Evolutionary conservation across 106 monocot species (phyloP).

Genomic region (Amphibolis antarctica): DNA sequence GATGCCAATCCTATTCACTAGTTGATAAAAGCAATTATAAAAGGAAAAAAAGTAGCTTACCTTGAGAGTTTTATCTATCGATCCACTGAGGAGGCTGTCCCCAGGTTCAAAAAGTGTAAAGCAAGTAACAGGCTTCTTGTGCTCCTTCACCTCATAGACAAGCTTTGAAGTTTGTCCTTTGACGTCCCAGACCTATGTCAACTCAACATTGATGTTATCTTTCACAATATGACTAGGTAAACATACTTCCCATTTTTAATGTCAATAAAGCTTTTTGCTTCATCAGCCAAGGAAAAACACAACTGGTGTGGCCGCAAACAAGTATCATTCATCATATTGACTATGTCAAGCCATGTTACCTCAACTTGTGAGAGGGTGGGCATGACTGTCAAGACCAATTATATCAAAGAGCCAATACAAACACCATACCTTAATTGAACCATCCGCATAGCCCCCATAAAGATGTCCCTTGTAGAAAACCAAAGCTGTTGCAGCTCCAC

Average conservation of each 20-base stretch:
- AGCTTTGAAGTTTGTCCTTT: conserved; percentile 56
- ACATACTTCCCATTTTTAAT: background rate
- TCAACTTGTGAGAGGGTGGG: too few species aligned
- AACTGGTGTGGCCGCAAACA: too few species aligned
- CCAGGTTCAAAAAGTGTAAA: conserved; percentile 60
- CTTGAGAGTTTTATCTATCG: conserved; percentile 68
- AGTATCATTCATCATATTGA: too few species aligned
- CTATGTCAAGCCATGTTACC: too few species aligned
- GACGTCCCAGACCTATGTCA: conserved; percentile 75
- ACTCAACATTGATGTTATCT: background rate
- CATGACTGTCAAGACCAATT: too few species aligned
- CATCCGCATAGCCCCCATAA: conserved; percentile 66
- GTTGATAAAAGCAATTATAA: too few species aligned
- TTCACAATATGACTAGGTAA: background rate
- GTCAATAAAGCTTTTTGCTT: too few species aligned
- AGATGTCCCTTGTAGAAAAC: conserved; percentile 80
- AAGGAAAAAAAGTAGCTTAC: conserved; percentile 22
- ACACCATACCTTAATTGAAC: conserved; percentile 68
- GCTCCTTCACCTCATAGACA: conserved; percentile 60
- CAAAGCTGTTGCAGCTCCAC: conserved; percentile 64
- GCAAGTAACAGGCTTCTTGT: conserved; percentile 68
- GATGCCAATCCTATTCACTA: too few species aligned
- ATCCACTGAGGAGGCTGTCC: conserved; percentile 81
- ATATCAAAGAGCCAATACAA: background rate
- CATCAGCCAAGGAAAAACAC: too few species aligned